These are phyloP conservation scores for Geotrichum restrictum DNA, from an alignment of 1,139 yeast species.

Conservation along the genomic window DNA sequence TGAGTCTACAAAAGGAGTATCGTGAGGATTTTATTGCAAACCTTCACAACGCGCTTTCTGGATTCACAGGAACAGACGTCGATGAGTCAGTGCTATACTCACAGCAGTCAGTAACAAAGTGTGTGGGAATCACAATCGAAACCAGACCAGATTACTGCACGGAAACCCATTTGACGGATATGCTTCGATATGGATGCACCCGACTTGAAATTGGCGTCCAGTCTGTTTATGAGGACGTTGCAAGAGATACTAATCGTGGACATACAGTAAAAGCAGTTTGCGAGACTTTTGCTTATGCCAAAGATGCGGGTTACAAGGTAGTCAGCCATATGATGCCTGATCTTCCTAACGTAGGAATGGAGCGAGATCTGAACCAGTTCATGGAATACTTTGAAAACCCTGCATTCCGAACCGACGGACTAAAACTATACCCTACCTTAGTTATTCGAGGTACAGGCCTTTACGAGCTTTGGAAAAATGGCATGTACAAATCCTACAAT, in stretches of 20 bases:
- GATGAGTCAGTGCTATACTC: conserved; percentile 90
- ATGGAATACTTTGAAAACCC: conserved; percentile 96
- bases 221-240: conserved; percentile 95
- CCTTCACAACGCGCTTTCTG: conserved; percentile 91
- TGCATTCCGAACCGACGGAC: conserved; percentile 93
- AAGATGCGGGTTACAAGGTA: conserved; percentile 96
- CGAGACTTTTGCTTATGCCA: conserved; percentile 91
- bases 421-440: conserved; percentile 89
- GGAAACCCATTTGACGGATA: conserved; percentile 88
- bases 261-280: conserved; percentile 96
- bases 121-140: conserved; percentile 97
- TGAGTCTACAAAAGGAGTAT: conserved; percentile 87
- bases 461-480: conserved; percentile 95
- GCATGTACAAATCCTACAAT: conserved; percentile 87
- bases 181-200: conserved; percentile 95
- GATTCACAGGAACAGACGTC: conserved; percentile 79
- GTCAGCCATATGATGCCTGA: conserved; percentile 99
- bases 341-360: conserved; percentile 97
- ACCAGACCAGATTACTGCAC: conserved; percentile 99
- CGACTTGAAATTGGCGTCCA: conserved; percentile 96
- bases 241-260: conserved; percentile 96
- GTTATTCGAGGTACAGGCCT: conserved; percentile 97
- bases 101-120: conserved; percentile 91
- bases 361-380: conserved; percentile 92
- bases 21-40: conserved; percentile 85